Evolutionary conservation across 805 yeast genomes (phyloP).

Genomic region (Millerozyma acaciae): DNA sequence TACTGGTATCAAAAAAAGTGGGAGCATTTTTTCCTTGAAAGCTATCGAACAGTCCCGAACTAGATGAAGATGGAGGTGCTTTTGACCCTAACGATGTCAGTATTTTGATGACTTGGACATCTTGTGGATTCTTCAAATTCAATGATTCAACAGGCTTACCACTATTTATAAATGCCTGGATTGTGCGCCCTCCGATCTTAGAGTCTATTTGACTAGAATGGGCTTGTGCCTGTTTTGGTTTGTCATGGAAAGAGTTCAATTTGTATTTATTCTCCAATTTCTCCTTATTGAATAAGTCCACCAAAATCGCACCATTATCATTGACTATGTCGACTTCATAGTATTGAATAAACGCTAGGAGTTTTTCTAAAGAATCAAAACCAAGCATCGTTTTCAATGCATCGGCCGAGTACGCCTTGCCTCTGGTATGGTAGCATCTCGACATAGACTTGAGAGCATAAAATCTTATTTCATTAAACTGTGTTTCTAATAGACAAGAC

Average conservation of each 20-base stretch:
- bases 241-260: slow-evolving; percentile 33
- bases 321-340: slow-evolving; percentile 50
- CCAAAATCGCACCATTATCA: slow-evolving; percentile 25
- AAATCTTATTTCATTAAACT: slow-evolving; percentile 73
- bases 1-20: too few relatives aligned
- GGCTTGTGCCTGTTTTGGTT: slow-evolving; percentile 34
- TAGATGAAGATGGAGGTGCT: too few relatives aligned
- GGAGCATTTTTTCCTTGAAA: too few relatives aligned
- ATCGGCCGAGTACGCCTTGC: slow-evolving; percentile 56
- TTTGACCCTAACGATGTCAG: too few relatives aligned
- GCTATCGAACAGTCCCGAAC: too few relatives aligned
- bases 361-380: slow-evolving; percentile 57
- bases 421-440: slow-evolving; percentile 62
- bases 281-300: slow-evolving; percentile 41
- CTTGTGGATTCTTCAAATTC: slow-evolving; percentile 12
- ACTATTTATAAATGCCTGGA: slow-evolving; percentile 28
- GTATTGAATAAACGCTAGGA: slow-evolving; percentile 55
- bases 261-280: slow-evolving; percentile 38
- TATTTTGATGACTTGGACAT: too few relatives aligned
- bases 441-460: slow-evolving; percentile 67
- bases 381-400: slow-evolving; percentile 53
- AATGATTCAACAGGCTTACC: slow-evolving; percentile 31
- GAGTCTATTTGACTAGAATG: slow-evolving; percentile 29
- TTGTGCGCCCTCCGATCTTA: slow-evolving; percentile 19
- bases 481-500: slow-evolving; percentile 73